Conservation (phyloP, 2,329 filamentous ascomycete genomes). For the Elsinoe ampelina region DNA sequence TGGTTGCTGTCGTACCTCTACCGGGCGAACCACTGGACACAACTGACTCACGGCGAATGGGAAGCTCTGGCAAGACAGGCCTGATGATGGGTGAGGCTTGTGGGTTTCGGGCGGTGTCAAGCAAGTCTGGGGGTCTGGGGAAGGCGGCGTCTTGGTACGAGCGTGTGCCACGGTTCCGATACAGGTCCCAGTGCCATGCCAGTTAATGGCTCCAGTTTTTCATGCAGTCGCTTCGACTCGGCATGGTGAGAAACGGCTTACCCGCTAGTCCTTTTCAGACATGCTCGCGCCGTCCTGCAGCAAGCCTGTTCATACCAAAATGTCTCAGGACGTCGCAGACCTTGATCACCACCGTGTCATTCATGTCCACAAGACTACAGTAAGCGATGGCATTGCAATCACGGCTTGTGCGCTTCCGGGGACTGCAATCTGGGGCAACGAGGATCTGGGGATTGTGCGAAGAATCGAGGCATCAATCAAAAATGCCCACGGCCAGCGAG, state of each 20-base stretch:
- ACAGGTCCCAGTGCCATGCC: conserved; percentile 7
- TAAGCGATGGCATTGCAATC: conserved; percentile 3
- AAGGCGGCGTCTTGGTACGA: conserved; percentile 9
- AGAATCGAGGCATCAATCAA: conserved; percentile 8
- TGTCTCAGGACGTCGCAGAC: conserved; percentile 6
- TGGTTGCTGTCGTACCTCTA: neutral
- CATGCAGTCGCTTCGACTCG: conserved; percentile 10
- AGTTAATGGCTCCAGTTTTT: conserved; percentile 4
- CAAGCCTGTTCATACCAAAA: neutral
- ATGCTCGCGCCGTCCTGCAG: neutral
- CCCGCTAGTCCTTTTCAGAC: conserved; percentile 7
- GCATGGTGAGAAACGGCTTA: conserved; percentile 8
- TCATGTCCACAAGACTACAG: neutral
- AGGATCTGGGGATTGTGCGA: conserved; percentile 11
- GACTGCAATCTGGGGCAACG: conserved; percentile 3
- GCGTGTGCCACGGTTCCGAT: conserved; percentile 10
- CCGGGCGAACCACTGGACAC: neutral
- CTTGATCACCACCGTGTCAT: neutral
- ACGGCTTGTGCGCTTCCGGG: neutral
- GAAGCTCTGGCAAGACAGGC: neutral
- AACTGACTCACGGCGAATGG: conserved; percentile 2
- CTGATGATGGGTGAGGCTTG: conserved; percentile 10
- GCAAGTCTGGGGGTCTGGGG: conserved; percentile 7
- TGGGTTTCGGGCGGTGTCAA: conserved; percentile 12
- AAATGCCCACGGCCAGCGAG: conserved; percentile 6